Conservation (phyloP, 305 asterid genomes). For the Plantago rigida region DNA sequence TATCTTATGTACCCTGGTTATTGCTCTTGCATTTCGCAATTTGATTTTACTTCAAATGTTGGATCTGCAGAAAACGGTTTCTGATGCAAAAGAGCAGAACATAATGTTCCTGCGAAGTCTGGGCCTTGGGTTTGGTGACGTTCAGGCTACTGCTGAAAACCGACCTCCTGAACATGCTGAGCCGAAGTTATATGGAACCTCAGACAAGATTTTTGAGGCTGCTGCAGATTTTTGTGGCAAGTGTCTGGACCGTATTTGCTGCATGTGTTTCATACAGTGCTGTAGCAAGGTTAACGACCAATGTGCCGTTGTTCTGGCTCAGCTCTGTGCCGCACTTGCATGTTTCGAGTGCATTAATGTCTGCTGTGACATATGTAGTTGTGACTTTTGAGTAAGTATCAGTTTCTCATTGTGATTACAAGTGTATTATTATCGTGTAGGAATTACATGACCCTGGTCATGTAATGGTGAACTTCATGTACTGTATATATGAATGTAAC, state of each 20-base stretch:
- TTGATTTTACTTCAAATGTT: neutral
- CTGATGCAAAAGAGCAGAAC: constrained; percentile 28
- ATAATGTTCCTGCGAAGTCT: constrained; percentile 35
- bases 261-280: constrained; percentile 61
- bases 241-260: constrained; percentile 49
- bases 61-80: constrained; percentile 32
- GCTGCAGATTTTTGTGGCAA: constrained; percentile 46
- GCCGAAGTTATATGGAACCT: constrained; percentile 47
- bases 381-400: constrained; percentile 21
- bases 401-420: neutral
- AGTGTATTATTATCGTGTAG: neutral
- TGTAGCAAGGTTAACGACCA: constrained; percentile 55
- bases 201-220: constrained; percentile 48
- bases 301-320: constrained; percentile 55
- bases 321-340: constrained; percentile 66
- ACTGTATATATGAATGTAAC: neutral
- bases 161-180: constrained; percentile 52
- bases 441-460: neutral
- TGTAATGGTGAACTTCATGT: neutral
- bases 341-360: constrained; percentile 59
- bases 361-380: constrained; percentile 48
- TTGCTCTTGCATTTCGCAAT: neutral
- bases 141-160: constrained; percentile 58
- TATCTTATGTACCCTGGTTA: too few relatives aligned
- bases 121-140: constrained; percentile 57